Evolutionary conservation across 345 rosid genomes (phyloP), one percentile per base, ranked within the genome.

Genomic region (Dimocarpus longan): DNA sequence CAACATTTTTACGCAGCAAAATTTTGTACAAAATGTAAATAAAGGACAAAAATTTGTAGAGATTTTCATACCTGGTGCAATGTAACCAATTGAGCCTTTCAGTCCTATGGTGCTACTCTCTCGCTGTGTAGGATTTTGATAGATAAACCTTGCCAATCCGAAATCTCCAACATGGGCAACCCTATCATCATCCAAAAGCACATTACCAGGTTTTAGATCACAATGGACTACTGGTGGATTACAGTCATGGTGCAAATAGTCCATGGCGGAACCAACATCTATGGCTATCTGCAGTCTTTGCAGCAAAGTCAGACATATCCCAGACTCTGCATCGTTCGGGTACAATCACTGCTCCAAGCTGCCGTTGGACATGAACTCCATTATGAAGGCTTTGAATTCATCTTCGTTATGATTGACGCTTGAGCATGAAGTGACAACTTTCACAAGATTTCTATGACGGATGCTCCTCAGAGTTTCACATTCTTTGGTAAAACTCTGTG

Each of bases 111-210:
- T 74, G 76, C 72, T 80, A 2, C 37, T 39, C 16, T 15, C 69
- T 10, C 12, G 40, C 10, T 63, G 57, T 18, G 70, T 42, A 0
- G 22, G 70, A 67, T 12, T 68, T 24, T 63, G 77, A 28, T 37
- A 59, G 6, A 71, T 66, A 43, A 72, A 39, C 44, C 73, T 72
- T 3, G 80, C 80, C 9, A 76, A 69, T 63, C 80, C 80, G 12
- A 81, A 72, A 59, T 81, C 84, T 81, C 84, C 78, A 12, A 81
- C 74, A 22, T 74, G 84, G 54, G 84, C 80, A 39, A 63, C 65
- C 74, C 77, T 42, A 46, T 76, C 19, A 12, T 66, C 72, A 40
- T 81, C 84, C 24, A 76, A 39, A 37, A 76, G 84, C 19, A 81
- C 77, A 67, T 77, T 81, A 13, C 64, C 62, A 1, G 84, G 81